Conservation (phyloP, 805 yeast species). For the Zygotorulaspora florentina region DNA sequence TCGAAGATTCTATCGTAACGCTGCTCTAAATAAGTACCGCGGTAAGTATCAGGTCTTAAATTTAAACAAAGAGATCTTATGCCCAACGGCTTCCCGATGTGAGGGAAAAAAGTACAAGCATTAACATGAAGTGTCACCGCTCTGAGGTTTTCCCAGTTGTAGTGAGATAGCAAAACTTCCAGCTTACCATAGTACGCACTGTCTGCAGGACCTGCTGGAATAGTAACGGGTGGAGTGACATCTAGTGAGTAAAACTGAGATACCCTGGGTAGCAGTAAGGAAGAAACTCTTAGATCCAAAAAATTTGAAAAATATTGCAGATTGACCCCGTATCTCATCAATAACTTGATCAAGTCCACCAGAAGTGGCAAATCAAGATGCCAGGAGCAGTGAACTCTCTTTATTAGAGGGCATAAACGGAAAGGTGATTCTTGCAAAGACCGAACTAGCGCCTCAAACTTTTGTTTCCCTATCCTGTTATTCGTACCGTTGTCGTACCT, state of each 20-base stretch:
- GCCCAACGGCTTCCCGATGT: conserved; percentile 18
- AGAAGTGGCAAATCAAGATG: conserved; percentile 22
- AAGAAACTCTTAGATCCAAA: conserved; percentile 18
- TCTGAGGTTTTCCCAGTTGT: conserved; percentile 21
- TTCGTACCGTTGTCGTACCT: conserved; percentile 4
- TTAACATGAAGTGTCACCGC: conserved; percentile 27
- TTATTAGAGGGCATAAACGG: conserved; percentile 21
- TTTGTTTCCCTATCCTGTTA: conserved; percentile 10
- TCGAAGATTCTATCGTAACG: conserved; percentile 35
- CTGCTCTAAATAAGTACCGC: conserved; percentile 10
- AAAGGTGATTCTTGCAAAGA: conserved; percentile 19
- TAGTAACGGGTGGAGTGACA: conserved; percentile 24
- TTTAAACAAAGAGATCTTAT: conserved; percentile 26
- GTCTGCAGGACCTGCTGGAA: conserved; percentile 21
- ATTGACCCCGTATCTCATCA: conserved; percentile 18
- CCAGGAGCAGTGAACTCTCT: conserved; percentile 31
- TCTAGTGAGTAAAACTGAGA: conserved; percentile 20
- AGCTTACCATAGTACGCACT: conserved; percentile 16
- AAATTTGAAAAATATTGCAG: conserved; percentile 25
- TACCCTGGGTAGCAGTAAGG: conserved; percentile 13
- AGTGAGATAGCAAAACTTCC: conserved; percentile 10
- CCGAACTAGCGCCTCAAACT: conserved; percentile 21
- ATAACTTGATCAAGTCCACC: conserved; percentile 14
- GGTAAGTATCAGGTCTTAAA: conserved; percentile 27
- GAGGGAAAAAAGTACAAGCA: conserved; percentile 23